Base-by-base conservation (phyloP, 2,329 filamentous ascomycete species). In the Talaromyces pinophilus region DNA sequence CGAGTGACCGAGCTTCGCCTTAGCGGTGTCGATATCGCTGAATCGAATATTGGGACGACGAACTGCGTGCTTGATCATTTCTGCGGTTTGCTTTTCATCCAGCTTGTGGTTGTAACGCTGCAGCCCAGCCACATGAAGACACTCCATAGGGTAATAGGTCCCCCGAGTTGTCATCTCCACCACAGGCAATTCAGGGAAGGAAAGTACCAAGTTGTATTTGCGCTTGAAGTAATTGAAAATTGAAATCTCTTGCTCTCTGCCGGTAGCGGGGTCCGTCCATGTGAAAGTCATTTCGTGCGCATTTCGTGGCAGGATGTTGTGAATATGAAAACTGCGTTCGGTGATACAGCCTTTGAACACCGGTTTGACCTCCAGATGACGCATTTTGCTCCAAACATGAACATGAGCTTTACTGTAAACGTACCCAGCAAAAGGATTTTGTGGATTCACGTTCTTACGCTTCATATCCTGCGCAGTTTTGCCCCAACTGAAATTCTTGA, bases 41-140 rank as follows among this genome's bases (percentile, higher is more conserved):
- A 87, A 86, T n/a, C 95, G 91, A 35, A 88, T 76, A 0, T 77
- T 75, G 0, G 95, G 95, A 0, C 89, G 85, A 5, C 90, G 92
- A 4, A 97, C 94, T 0, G 94, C 93, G 72, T 94, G 92, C 77
- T 91, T 94, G 81, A 99, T 97, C 95, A 99, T 99, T 5, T 85
- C 80, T 0, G 89, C 82, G 0, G 94, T 97, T 80, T 96, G 83
- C 0, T 73, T 72, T 64, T 88, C 86, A 61, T 83, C 83, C 57
- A 88, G 75, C 77, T 89, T 89, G 74, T 79, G 84, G 2, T 79
- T 80, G 71, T 86, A 88, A 2, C 84, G 83, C 75, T 88, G 85
- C 42, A 87, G 85, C 3, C 79, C 74, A 50, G 82, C 77, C 67
- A 88, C 80, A 13, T 74, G 77, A 44, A 87, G 77, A 35, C 85